Percentiles rank a stretch among this genome's conserved stretches.
Evolutionary conservation across 208 protist genomes (phyloP).

Genomic region (Acanthamoeba triangularis): DNA sequence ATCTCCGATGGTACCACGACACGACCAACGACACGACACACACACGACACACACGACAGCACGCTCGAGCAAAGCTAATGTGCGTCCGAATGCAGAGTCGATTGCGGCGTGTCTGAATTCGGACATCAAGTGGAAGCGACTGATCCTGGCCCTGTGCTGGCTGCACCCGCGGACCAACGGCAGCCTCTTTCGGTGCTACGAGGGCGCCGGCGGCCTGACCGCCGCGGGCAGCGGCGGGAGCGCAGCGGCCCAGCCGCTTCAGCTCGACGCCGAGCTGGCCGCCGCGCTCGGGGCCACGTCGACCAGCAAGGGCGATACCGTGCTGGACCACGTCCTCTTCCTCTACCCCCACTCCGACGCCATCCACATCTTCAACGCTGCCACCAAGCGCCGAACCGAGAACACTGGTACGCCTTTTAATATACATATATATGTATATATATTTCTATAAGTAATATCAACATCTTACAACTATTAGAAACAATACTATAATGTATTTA

Average conservation of each 20-base stretch:
- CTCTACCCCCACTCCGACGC: constrained; percentile 27
- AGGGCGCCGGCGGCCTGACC: background rate
- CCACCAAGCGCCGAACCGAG: background rate
- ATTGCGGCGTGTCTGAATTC: constrained; percentile 11
- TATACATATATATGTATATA: background rate
- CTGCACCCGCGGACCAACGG: constrained; percentile 24
- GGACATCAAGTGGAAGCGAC: constrained; percentile 49
- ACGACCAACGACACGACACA: background rate
- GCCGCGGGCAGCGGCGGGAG: background rate
- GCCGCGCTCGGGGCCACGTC: constrained; percentile 28
- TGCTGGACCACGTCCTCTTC: constrained; percentile 22
- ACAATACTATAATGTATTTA: too few species aligned
- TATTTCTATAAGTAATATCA: background rate
- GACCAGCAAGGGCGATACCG: constrained; percentile 29
- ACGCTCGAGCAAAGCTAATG: background rate
- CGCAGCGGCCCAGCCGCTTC: background rate
- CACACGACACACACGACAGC: background rate
- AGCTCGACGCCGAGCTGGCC: constrained; percentile 30
- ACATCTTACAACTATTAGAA: too few species aligned
- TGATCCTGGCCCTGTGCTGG: constrained; percentile 62
- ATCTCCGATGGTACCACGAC: constrained; percentile 57
- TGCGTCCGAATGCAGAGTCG: background rate
- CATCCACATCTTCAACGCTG: constrained; percentile 43
- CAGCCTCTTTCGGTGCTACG: constrained; percentile 34
- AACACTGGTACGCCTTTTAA: background rate